These are phyloP conservation scores for Lentinus brumalis DNA, from an alignment of 768 basidiomycete species.

Conservation along the genomic window DNA sequence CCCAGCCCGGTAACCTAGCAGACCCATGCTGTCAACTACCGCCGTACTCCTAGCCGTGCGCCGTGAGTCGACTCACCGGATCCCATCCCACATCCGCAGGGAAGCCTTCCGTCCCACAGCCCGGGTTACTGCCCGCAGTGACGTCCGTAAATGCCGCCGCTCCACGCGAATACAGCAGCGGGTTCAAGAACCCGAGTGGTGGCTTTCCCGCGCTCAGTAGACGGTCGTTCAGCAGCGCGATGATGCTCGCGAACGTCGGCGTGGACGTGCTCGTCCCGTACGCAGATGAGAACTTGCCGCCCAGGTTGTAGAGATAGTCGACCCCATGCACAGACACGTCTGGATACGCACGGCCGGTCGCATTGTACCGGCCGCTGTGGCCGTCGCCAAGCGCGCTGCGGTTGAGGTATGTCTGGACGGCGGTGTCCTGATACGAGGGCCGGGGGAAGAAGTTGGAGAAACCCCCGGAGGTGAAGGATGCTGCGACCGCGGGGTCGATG, in stretches of 20 bases:
- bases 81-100: conserved; percentile 32
- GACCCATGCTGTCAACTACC: not conserved
- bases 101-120: conserved; percentile 58
- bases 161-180: conserved; percentile 31
- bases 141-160: conserved; percentile 43
- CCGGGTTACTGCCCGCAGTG: conserved; percentile 59
- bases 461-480: conserved; percentile 35
- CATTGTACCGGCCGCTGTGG: conserved; percentile 57
- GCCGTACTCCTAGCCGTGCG: not conserved
- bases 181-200: conserved; percentile 41
- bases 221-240: conserved; percentile 41
- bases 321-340: conserved; percentile 61
- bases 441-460: conserved; percentile 39
- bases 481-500: conserved; percentile 27
- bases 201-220: conserved; percentile 31
- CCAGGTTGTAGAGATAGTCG: conserved; percentile 51
- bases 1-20: conserved; percentile 57
- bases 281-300: conserved; percentile 42
- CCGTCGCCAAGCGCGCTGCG: conserved; percentile 43
- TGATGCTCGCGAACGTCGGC: conserved; percentile 33
- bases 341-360: conserved; percentile 46
- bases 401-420: conserved; percentile 40
- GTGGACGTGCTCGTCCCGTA: conserved; percentile 43
- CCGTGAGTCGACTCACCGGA: conserved; percentile 24
- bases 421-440: conserved; percentile 33